Percentiles rank a stretch among this genome's conserved stretches.
Conservation (phyloP, 202 grass and related monocot species). For the Panicum virgatum region DNA sequence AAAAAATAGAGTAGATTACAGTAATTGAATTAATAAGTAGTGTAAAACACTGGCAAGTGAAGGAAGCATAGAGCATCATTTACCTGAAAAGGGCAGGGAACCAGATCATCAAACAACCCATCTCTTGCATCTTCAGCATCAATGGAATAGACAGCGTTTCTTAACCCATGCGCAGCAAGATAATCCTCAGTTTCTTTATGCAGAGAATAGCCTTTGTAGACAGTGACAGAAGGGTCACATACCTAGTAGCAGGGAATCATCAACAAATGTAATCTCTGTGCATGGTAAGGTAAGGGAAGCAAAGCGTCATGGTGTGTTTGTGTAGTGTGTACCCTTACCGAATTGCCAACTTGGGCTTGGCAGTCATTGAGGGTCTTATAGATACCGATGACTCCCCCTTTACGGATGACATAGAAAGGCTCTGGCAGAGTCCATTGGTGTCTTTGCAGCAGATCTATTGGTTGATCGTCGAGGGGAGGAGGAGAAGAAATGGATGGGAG, state of each 20-base stretch:
- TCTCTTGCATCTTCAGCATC: slow-evolving; percentile 59
- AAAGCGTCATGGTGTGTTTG: background rate
- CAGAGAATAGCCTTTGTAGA: slow-evolving; percentile 69
- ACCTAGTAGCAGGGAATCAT: slow-evolving; percentile 46
- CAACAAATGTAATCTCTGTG: background rate
- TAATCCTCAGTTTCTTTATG: slow-evolving; percentile 80
- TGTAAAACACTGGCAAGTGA: background rate
- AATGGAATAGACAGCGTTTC: slow-evolving; percentile 62
- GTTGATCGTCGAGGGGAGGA: slow-evolving; percentile 17
- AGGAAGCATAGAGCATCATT: background rate
- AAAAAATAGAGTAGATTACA: background rate
- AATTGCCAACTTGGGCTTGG: slow-evolving; percentile 75
- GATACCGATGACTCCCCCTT: slow-evolving; percentile 57
- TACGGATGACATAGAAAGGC: slow-evolving; percentile 77
- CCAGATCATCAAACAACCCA: slow-evolving; percentile 68
- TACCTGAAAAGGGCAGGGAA: slow-evolving; percentile 83
- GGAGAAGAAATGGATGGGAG: slow-evolving; percentile 11
- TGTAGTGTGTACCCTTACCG: slow-evolving; percentile 12
- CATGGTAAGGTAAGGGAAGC: background rate
- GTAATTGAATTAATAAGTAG: background rate
- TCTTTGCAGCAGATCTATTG: slow-evolving; percentile 27
- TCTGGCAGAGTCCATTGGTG: slow-evolving; percentile 41
- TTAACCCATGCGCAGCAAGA: slow-evolving; percentile 53
- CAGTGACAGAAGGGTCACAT: slow-evolving; percentile 59
- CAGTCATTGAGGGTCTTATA: slow-evolving; percentile 74